A percentile compares a stretch with the other conserved stretches of the same genome.
These are phyloP conservation scores for Phytophthora sp. DNA, from an alignment of 352 stramenopile species.

Conservation along the genomic window DNA sequence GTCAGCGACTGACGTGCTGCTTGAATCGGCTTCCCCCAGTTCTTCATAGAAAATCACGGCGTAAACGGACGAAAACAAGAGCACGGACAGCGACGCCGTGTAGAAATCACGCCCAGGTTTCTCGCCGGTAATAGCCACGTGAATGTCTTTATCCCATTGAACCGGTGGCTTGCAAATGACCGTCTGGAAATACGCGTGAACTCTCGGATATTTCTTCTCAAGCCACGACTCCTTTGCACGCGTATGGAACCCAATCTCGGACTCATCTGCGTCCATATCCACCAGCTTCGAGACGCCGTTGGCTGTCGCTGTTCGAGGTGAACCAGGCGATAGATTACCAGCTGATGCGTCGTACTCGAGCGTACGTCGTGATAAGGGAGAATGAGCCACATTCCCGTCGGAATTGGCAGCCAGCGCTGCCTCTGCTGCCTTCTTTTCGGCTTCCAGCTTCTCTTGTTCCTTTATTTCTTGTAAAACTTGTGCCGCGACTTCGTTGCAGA, in stretches of 20 bases:
- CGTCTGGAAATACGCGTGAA: constrained; percentile 64
- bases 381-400: constrained; percentile 30
- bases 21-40: constrained; percentile 65
- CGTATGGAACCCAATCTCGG: constrained; percentile 42
- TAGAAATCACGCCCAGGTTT: constrained; percentile 86
- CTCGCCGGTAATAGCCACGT: constrained; percentile 75
- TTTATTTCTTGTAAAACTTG: constrained; percentile 58
- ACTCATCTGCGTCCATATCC: constrained; percentile 62
- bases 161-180: constrained; percentile 68
- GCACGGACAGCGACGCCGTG: constrained; percentile 64
- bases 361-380: constrained; percentile 25
- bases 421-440: constrained; percentile 34
- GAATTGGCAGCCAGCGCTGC: constrained; percentile 15
- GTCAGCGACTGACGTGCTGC: constrained; percentile 40
- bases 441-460: constrained; percentile 50
- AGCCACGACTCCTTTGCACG: constrained; percentile 65
- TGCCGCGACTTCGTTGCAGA: constrained; percentile 49
- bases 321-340: constrained; percentile 17
- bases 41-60: constrained; percentile 81
- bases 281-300: constrained; percentile 62
- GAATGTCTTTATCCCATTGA: constrained; percentile 89
- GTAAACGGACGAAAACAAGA: constrained; percentile 72
- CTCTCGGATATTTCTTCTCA: constrained; percentile 52
- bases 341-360: constrained; percentile 25
- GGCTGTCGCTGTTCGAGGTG: constrained; percentile 25